A percentile compares a stretch with the other conserved stretches of the same genome.
These are phyloP conservation scores for Aspergillus kassunensis DNA, from an alignment of 495 filamentous ascomycete genomes.

Conservation along the genomic window DNA sequence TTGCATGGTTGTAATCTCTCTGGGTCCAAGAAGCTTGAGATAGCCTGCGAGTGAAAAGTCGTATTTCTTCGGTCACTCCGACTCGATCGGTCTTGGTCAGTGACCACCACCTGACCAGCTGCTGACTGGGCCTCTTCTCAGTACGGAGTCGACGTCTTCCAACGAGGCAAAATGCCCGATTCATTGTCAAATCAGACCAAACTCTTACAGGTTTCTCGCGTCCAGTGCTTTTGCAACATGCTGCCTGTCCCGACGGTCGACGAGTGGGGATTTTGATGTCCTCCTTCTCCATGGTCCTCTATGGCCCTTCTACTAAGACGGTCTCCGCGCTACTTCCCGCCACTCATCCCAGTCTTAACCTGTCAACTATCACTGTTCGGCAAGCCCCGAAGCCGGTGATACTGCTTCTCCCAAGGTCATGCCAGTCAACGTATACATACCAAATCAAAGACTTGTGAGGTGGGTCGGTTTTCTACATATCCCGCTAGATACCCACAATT, in stretches of 20 bases:
- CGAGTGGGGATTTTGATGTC: constrained; percentile 5
- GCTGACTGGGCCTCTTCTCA: constrained; percentile 11
- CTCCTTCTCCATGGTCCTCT: neutral
- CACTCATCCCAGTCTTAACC: constrained; percentile 22
- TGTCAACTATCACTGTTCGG: constrained; percentile 19
- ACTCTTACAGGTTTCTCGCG: neutral
- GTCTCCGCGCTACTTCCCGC: constrained; percentile 22
- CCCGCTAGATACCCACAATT: too few relatives aligned
- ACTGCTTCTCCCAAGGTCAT: neutral
- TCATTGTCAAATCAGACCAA: constrained; percentile 16
- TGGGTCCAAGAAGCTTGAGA: too few relatives aligned
- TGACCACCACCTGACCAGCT: constrained; percentile 27
- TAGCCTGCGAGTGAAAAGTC: neutral
- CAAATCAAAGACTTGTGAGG: neutral
- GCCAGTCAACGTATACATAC: too few relatives aligned
- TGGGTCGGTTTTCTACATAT: too few relatives aligned
- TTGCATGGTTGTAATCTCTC: neutral
- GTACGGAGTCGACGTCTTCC: neutral
- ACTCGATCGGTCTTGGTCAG: constrained; percentile 15
- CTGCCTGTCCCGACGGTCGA: neutral
- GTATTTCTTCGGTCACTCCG: constrained; percentile 22
- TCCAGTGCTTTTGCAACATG: neutral
- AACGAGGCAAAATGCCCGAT: constrained; percentile 15
- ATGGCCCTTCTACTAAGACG: constrained; percentile 7
- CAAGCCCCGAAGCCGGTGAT: constrained; percentile 4